Conservation (phyloP, 495 filamentous ascomycete species). For the Elasticomyces elasticus region DNA sequence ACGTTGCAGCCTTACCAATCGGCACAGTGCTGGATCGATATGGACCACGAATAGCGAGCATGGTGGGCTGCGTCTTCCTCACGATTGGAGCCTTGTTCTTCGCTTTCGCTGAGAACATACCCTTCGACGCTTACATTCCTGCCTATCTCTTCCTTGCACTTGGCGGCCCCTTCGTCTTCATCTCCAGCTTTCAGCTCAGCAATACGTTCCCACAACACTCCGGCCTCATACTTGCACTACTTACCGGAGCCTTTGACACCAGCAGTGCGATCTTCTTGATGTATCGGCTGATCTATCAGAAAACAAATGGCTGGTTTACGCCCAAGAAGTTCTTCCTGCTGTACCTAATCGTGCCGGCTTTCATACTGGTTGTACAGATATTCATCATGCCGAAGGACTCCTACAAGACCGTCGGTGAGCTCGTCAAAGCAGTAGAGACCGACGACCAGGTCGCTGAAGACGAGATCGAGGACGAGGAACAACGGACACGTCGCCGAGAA, state of each 20-base stretch:
- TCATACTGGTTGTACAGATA: constrained; percentile 60
- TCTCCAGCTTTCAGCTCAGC: constrained; percentile 83
- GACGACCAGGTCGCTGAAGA: constrained; percentile 39
- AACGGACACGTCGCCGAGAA: constrained; percentile 47
- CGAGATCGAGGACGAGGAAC: constrained; percentile 25
- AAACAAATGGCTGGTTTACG: constrained; percentile 48
- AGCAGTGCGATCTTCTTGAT: constrained; percentile 79
- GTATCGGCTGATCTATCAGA: constrained; percentile 68
- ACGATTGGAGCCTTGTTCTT: constrained; percentile 60
- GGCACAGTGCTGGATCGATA: constrained; percentile 78
- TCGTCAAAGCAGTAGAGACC: constrained; percentile 61
- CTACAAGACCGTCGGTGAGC: constrained; percentile 81
- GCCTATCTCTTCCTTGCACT: constrained; percentile 76
- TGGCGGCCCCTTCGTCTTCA: constrained; percentile 84
- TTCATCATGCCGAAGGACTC: constrained; percentile 67
- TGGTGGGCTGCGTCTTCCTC: constrained; percentile 62
- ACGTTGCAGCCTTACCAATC: constrained; percentile 71
- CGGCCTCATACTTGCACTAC: constrained; percentile 70
- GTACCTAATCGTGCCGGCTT: constrained; percentile 64
- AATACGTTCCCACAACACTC: constrained; percentile 83
- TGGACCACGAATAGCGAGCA: constrained; percentile 65
- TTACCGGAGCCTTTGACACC: constrained; percentile 86
- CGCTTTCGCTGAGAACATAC: constrained; percentile 53
- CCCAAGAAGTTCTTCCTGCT: constrained; percentile 62
- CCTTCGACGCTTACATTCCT: constrained; percentile 64